Conservation (phyloP, 2,329 filamentous ascomycete species). For the Pseudogymnoascus sp. region DNA sequence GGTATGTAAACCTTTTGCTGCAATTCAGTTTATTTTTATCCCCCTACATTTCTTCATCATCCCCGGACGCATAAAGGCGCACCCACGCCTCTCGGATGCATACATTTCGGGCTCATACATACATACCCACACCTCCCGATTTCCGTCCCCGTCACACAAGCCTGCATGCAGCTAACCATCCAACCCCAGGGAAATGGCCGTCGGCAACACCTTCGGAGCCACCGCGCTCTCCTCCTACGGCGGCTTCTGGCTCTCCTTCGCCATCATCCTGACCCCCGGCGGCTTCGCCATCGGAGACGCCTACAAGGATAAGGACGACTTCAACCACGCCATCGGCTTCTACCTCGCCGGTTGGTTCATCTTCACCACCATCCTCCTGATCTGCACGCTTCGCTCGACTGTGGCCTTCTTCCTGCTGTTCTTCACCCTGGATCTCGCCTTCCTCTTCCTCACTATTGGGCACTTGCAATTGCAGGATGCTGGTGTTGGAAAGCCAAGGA, state of each 20-base stretch:
- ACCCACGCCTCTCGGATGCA: background rate
- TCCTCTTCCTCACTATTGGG: conserved; percentile 50
- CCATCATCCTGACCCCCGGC: conserved; percentile 50
- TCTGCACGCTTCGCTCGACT: conserved; percentile 52
- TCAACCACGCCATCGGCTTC: conserved; percentile 47
- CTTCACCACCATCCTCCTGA: conserved; percentile 50
- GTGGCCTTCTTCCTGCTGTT: conserved; percentile 55
- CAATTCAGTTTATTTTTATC: background rate
- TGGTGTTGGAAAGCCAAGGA: conserved; percentile 31
- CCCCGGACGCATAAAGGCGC: background rate
- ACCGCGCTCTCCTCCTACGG: conserved; percentile 56
- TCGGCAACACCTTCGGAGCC: conserved; percentile 58
- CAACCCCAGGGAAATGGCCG: conserved; percentile 49
- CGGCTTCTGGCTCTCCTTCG: conserved; percentile 55
- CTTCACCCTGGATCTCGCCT: conserved; percentile 50
- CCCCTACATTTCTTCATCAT: background rate
- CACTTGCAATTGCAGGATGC: conserved; percentile 31
- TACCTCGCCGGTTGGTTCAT: conserved; percentile 58
- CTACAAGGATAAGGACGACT: conserved; percentile 29
- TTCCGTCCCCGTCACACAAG: background rate
- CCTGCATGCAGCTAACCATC: background rate
- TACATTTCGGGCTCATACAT: background rate
- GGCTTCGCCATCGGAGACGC: conserved; percentile 43
- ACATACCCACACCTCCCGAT: background rate
- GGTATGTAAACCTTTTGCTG: conserved; percentile 34